Percentiles rank a stretch among this genome's conserved stretches.
These are phyloP conservation scores for Xerocomus cyaneibrunnescens DNA, from an alignment of 1,284 basidiomycete species.

Conservation along the genomic window DNA sequence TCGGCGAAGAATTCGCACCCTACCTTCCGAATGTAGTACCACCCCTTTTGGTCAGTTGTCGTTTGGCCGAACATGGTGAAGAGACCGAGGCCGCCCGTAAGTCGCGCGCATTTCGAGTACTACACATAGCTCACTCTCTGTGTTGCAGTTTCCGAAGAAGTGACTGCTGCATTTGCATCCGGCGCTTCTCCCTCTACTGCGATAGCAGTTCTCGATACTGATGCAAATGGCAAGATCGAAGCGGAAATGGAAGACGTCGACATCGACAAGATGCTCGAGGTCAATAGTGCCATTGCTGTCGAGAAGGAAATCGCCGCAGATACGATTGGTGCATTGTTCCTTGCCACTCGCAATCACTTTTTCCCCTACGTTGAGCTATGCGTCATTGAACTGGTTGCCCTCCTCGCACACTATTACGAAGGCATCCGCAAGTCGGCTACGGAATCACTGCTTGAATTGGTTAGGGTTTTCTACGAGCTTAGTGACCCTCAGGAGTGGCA, in stretches of 20 bases:
- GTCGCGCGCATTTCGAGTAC: slow-evolving; percentile 17
- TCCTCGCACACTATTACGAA: slow-evolving; percentile 95
- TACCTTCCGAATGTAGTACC: slow-evolving; percentile 90
- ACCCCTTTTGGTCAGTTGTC: slow-evolving; percentile 81
- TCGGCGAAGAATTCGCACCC: slow-evolving; percentile 89
- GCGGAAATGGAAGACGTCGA: slow-evolving; percentile 86
- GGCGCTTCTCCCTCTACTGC: slow-evolving; percentile 71
- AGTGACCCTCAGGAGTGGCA: slow-evolving; percentile 83
- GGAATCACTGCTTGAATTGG: slow-evolving; percentile 86
- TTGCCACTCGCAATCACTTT: slow-evolving; percentile 82
- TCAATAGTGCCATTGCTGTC: slow-evolving; percentile 95
- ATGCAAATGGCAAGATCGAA: slow-evolving; percentile 57
- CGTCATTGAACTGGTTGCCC: slow-evolving; percentile 78
- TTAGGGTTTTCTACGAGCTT: slow-evolving; percentile 92
- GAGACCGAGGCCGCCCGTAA: slow-evolving; percentile 46
- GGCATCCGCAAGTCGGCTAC: slow-evolving; percentile 96
- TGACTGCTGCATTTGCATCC: slow-evolving; percentile 62
- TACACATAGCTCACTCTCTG: slow-evolving; percentile 2
- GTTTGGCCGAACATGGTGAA: slow-evolving; percentile 82
- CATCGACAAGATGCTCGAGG: slow-evolving; percentile 82
- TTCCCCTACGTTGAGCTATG: slow-evolving; percentile 84
- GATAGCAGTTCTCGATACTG: slow-evolving; percentile 55
- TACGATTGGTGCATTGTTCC: slow-evolving; percentile 91
- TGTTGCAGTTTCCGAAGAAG: slow-evolving; percentile 48
- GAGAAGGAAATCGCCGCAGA: slow-evolving; percentile 99